These are phyloP conservation scores for Rozella allomycis DNA, from an alignment of 371 early-diverging fungal species.

Conservation along the genomic window DNA sequence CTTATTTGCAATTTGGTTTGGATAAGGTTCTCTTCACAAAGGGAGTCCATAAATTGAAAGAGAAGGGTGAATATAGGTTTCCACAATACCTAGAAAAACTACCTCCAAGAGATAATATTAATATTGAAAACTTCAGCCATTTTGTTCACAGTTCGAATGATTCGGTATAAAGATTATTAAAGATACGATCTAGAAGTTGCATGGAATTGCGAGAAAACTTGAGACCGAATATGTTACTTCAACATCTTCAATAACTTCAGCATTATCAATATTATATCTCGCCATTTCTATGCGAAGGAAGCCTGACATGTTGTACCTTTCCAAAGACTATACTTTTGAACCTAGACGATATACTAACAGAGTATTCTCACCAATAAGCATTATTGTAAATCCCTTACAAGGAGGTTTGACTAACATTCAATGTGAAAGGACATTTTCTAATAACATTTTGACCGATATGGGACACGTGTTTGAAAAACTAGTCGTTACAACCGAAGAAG, in stretches of 20 bases:
- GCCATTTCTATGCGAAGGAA: constrained; percentile 39
- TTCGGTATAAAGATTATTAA: no score
- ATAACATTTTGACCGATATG: constrained; percentile 2
- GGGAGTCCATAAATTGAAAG: no score
- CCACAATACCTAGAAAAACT: no score
- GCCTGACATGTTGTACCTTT: constrained; percentile 34
- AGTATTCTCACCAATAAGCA: constrained; percentile 34
- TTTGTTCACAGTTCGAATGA: no score
- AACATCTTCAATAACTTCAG: constrained; percentile 63
- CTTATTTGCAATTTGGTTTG: no score
- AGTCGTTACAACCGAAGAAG: neutral
- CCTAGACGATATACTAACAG: constrained; percentile 34
- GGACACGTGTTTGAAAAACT: constrained; percentile 5
- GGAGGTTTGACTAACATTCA: constrained; percentile 10
- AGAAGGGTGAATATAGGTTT: no score
- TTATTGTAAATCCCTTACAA: constrained; percentile 18
- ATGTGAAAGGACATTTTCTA: constrained; percentile 14
- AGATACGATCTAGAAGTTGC: constrained; percentile 17
- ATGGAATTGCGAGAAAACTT: constrained; percentile 17
- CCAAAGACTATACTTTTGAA: constrained; percentile 30
- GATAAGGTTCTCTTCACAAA: no score
- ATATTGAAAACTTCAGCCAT: no score
- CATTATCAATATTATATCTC: constrained; percentile 56
- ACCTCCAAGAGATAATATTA: no score
- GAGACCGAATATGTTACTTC: constrained; percentile 46